phyloP scores from a whole-genome alignment of 306 rosid genomes.

The Malus asiatica region DNA sequence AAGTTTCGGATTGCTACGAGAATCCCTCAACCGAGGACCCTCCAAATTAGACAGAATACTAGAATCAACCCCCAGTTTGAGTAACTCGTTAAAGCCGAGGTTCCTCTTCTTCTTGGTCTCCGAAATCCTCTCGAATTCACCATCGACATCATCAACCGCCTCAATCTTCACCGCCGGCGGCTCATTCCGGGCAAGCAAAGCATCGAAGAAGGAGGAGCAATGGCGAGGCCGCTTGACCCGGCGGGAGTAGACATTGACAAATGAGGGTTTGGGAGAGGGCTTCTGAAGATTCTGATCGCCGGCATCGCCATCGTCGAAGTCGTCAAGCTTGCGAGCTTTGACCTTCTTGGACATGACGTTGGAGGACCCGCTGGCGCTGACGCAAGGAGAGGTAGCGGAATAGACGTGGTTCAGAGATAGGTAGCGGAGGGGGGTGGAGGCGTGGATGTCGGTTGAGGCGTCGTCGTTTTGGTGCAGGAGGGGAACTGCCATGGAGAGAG shows the following conservation, averaged over 20 bases:
- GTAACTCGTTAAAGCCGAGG: constrained; percentile 51
- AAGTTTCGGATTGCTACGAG: constrained; percentile 32
- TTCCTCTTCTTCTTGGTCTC: constrained; percentile 34
- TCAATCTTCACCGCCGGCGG: not conserved
- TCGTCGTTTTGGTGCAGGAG: constrained; percentile 33
- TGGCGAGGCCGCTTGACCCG: constrained; percentile 41
- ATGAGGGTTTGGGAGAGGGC: constrained; percentile 28
- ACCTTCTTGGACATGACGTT: constrained; percentile 95
- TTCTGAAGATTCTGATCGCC: constrained; percentile 16
- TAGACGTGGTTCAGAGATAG: constrained; percentile 86
- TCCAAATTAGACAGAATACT: constrained; percentile 31
- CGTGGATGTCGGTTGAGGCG: constrained; percentile 46
- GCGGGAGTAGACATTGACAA: constrained; percentile 60
- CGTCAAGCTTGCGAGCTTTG: constrained; percentile 64
- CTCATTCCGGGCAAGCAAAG: constrained; percentile 17
- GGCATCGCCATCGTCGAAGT: constrained; percentile 5
- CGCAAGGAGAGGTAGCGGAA: constrained; percentile 82
- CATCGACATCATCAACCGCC: constrained; percentile 4
- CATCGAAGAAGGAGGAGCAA: constrained; percentile 28
- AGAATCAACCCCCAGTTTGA: constrained; percentile 69
- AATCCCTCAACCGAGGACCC: constrained; percentile 72
- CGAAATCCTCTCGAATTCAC: constrained; percentile 12
- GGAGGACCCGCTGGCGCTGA: constrained; percentile 67
- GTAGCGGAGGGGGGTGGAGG: constrained; percentile 65
- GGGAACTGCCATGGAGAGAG: constrained; percentile 22